Evolutionary conservation across 192 early-diverging fungal species (phyloP).

Genomic region (Fimicolochytrium jonesii): DNA sequence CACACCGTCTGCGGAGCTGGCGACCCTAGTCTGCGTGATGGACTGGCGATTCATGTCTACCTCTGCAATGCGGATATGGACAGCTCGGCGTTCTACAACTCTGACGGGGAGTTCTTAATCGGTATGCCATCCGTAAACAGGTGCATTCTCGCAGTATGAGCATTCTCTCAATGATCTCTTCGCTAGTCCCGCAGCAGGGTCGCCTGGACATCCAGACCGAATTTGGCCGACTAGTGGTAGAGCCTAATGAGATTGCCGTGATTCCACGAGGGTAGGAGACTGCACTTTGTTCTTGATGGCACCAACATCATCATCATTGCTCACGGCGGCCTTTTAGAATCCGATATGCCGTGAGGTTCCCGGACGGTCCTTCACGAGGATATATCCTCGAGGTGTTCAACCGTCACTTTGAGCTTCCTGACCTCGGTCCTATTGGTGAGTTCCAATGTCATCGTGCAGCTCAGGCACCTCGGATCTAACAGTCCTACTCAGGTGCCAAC

Average conservation of each 20-base stretch:
- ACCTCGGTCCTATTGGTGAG: slow-evolving; percentile 87
- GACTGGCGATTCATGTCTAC: slow-evolving; percentile 85
- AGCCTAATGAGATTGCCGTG: slow-evolving; percentile 88
- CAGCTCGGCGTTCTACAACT: slow-evolving; percentile 73
- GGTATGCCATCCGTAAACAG: no score
- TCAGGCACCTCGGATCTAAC: background rate
- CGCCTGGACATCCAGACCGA: slow-evolving; percentile 87
- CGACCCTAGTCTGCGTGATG: slow-evolving; percentile 67
- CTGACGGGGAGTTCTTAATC: slow-evolving; percentile 91
- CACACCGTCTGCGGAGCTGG: slow-evolving; percentile 80
- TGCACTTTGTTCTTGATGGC: no score
- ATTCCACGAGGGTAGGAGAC: slow-evolving; percentile 83
- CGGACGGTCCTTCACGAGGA: slow-evolving; percentile 79
- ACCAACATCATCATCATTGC: no score
- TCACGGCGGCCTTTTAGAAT: slow-evolving; percentile 44
- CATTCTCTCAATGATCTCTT: background rate
- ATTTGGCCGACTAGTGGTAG: slow-evolving; percentile 75
- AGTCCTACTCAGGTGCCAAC: slow-evolving; percentile 61
- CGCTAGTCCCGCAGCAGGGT: slow-evolving; percentile 84
- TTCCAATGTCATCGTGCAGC: background rate
- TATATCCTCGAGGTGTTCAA: slow-evolving; percentile 89
- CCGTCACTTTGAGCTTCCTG: slow-evolving; percentile 89
- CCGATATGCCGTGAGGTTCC: slow-evolving; percentile 73
- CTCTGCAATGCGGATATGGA: slow-evolving; percentile 73
- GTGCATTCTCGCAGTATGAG: no score